Evolutionary conservation across 768 basidiomycete species (phyloP), one percentile per base, ranked within the genome.

Genomic region (Macrolepiota fuliginosa): DNA sequence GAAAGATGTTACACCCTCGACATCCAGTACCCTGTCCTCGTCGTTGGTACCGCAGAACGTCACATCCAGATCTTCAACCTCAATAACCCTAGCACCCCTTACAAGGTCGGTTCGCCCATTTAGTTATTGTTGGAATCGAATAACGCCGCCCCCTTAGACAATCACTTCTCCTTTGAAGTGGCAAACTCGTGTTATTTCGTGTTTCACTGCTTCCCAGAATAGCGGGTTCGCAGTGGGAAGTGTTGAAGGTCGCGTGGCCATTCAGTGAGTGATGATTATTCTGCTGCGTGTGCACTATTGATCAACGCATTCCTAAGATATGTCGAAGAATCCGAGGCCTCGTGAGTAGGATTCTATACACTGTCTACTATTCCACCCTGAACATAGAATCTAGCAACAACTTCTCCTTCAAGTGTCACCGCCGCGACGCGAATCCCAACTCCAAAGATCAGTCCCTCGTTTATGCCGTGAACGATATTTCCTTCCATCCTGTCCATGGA

Each of bases 1-100:
- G 95, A 96, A 67, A 82, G 95, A 62, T 94, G 92, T 68, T 97
- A 96, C 75, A 86, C 88, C 54, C 84, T 96, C 76, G 93, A 95
- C 65, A 85, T 89, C 10, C 84, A 85, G 61, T 89, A 87, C 67
- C 89, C 91, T 3, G 78, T 96, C 27, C 86, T 96, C 80, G 96
- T 96, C 42, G 92, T 94, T 56, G 96, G 90, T 32, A 96, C 94
- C 1, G 96, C 94, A 5, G 96, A 97, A 63, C 86, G 94, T 32
- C 91, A 96, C 71, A 87, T 98, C 55, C 88, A 92, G 72, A 91
- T 96, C 64, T 91, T 86, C 79, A 91, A 96, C 73, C 82, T 97
- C 53, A 84, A 82, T 17, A 93, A 90, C 71, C 95, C 96, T 1
- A 88, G 82, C 24, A 81, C 86, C 1, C 75, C 90, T 0, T 92